Evolutionary conservation across 208 protist species (phyloP).

Genomic region (Plasmodiophora brassicae): DNA sequence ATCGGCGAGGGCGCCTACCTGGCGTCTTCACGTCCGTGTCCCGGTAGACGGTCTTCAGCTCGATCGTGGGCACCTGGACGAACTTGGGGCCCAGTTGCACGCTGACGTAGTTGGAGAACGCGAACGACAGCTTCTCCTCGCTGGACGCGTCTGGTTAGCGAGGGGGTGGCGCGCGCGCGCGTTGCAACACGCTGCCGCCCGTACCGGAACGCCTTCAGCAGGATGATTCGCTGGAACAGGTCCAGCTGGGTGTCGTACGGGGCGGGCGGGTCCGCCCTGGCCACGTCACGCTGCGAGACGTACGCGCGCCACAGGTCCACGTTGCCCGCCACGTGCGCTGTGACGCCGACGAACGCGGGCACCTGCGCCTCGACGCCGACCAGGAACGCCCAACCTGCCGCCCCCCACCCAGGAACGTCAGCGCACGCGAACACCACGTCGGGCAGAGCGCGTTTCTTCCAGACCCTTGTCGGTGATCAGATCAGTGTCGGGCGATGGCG

Average conservation of each 20-base stretch:
- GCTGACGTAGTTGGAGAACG: slow-evolving; percentile 75
- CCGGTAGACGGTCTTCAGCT: slow-evolving; percentile 51
- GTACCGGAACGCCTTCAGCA: slow-evolving; percentile 77
- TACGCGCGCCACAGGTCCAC: slow-evolving; percentile 46
- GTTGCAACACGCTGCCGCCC: background rate
- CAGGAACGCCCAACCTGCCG: background rate
- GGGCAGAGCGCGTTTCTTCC: background rate
- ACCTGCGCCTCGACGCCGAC: slow-evolving; percentile 46
- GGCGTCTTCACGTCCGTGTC: slow-evolving; percentile 59
- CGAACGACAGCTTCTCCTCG: slow-evolving; percentile 85
- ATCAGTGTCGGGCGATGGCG: background rate
- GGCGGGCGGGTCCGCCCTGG: slow-evolving; percentile 46
- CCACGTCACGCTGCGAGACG: slow-evolving; percentile 29
- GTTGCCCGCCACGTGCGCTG: slow-evolving; percentile 29
- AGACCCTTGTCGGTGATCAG: background rate
- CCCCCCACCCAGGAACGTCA: background rate
- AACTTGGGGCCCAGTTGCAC: slow-evolving; percentile 53
- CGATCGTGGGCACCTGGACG: slow-evolving; percentile 47
- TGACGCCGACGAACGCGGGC: slow-evolving; percentile 44
- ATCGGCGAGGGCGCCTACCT: slow-evolving; percentile 38
- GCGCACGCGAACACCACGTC: no score
- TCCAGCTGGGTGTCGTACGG: slow-evolving; percentile 47
- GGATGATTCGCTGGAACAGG: slow-evolving; percentile 80
- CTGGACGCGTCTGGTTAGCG: no score
- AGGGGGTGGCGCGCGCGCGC: no score